Conservation (phyloP, 257 asterid genomes). For the Hygrophila difformis region DNA sequence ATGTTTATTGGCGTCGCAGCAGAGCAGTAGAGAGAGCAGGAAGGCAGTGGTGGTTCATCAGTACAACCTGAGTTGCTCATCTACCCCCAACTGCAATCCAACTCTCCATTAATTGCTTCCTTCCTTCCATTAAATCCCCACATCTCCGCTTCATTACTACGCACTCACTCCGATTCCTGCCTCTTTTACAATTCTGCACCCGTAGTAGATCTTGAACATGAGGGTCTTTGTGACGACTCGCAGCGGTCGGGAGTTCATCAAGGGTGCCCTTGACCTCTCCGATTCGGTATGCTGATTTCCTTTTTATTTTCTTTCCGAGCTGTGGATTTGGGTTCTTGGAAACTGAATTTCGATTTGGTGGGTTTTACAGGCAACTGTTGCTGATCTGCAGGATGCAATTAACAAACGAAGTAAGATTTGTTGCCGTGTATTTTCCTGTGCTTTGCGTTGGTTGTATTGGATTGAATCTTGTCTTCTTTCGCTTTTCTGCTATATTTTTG, state of each 20-base stretch:
- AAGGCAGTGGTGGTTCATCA: too few relatives aligned
- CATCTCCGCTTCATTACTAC: too few relatives aligned
- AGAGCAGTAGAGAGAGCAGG: too few relatives aligned
- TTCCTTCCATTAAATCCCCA: too few relatives aligned
- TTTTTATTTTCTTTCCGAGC: conserved; percentile 12
- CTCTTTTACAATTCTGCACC: too few relatives aligned
- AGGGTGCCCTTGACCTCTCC: conserved; percentile 69
- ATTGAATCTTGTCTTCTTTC: too few relatives aligned
- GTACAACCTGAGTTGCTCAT: too few relatives aligned
- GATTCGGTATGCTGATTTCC: conserved; percentile 45
- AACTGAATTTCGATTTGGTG: conserved; percentile 24
- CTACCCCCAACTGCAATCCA: background rate
- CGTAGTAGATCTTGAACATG: conserved; percentile 38
- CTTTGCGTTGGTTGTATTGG: background rate
- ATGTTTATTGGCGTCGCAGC: too few relatives aligned
- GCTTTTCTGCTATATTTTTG: background rate
- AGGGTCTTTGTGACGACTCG: conserved; percentile 71
- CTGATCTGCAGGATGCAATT: conserved; percentile 93
- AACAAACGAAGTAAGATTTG: conserved; percentile 63
- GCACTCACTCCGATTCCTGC: too few relatives aligned
- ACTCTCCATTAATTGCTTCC: background rate
- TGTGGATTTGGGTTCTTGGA: background rate
- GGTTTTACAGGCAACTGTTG: conserved; percentile 66
- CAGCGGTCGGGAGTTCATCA: conserved; percentile 79
- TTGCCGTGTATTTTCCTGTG: conserved; percentile 4